Conservation (phyloP, 1,139 yeast genomes). For the Magnusiomyces paraingens region DNA sequence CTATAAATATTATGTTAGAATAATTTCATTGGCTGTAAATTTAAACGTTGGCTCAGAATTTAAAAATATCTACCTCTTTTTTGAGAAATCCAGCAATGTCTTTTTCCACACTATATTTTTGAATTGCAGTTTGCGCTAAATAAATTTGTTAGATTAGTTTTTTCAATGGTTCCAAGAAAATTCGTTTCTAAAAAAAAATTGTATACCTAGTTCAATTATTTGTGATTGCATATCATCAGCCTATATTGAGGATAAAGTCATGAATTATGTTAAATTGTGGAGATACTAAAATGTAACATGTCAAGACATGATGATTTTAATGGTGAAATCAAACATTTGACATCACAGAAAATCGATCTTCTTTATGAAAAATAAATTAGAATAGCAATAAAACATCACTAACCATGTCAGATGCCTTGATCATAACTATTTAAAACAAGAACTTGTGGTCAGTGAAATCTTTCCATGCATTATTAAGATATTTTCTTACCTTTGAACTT, state of each 20-base stretch:
- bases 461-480: not conserved
- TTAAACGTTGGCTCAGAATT: not conserved
- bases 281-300: not conserved
- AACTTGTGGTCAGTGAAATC: not conserved
- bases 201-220: constrained; percentile 30
- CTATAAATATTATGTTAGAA: constrained; percentile 10
- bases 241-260: constrained; percentile 18
- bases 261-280: not conserved
- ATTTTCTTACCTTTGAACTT: not conserved
- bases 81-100: constrained; percentile 80
- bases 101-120: constrained; percentile 47
- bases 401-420: constrained; percentile 27
- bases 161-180: not conserved
- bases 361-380: not conserved
- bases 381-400: constrained; percentile 2
- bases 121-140: constrained; percentile 57
- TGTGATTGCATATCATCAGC: constrained; percentile 30
- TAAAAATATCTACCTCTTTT: constrained; percentile 47
- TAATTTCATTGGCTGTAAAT: not conserved
- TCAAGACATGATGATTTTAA: not conserved
- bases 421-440: constrained; percentile 15
- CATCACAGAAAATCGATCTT: not conserved
- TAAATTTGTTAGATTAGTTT: constrained; percentile 30
- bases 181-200: not conserved
- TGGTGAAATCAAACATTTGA: not conserved